A percentile compares a stretch with the other conserved stretches of the same genome.
Evolutionary conservation across 768 basidiomycete species (phyloP).

Genomic region (Ramaria rubella): DNA sequence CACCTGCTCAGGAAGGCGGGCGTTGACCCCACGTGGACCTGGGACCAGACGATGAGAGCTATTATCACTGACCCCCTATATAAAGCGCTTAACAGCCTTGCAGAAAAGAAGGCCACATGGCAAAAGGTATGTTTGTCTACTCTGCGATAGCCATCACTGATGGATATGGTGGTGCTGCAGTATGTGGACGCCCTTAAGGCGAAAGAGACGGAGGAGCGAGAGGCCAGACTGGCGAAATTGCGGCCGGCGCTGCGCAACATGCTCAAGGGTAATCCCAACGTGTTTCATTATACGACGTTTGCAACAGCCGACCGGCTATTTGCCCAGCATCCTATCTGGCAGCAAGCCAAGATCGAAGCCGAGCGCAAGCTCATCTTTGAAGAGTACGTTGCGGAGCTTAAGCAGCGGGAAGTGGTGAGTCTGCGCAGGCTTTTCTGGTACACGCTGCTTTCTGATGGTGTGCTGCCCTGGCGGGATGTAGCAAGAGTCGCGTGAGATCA

Average conservation of each 20-base stretch:
- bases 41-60: slow-evolving; percentile 97
- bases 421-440: slow-evolving; percentile 1
- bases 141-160: background rate
- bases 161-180: slow-evolving; percentile 34
- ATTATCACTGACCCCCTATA: slow-evolving; percentile 98
- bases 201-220: slow-evolving; percentile 82
- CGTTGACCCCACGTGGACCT: slow-evolving; percentile 89
- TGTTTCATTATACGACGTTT: slow-evolving; percentile 90
- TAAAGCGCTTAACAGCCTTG: slow-evolving; percentile 86
- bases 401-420: slow-evolving; percentile 82
- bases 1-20: slow-evolving; percentile 85
- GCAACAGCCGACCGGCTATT: slow-evolving; percentile 83
- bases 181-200: slow-evolving; percentile 70
- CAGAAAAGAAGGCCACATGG: slow-evolving; percentile 91
- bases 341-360: slow-evolving; percentile 73
- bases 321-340: slow-evolving; percentile 85
- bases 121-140: slow-evolving; percentile 60
- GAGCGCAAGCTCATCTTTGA: slow-evolving; percentile 88
- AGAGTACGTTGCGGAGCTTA: slow-evolving; percentile 83
- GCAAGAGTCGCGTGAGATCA: slow-evolving; percentile 74
- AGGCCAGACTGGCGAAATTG: slow-evolving; percentile 74
- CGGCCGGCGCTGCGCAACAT: slow-evolving; percentile 83
- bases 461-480: slow-evolving; percentile 23
- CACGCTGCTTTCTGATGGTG: slow-evolving; percentile 8
- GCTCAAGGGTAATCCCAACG: slow-evolving; percentile 80